phyloP scores from a whole-genome alignment of 495 filamentous ascomycete species.

The Trichoderma erinaceum region DNA sequence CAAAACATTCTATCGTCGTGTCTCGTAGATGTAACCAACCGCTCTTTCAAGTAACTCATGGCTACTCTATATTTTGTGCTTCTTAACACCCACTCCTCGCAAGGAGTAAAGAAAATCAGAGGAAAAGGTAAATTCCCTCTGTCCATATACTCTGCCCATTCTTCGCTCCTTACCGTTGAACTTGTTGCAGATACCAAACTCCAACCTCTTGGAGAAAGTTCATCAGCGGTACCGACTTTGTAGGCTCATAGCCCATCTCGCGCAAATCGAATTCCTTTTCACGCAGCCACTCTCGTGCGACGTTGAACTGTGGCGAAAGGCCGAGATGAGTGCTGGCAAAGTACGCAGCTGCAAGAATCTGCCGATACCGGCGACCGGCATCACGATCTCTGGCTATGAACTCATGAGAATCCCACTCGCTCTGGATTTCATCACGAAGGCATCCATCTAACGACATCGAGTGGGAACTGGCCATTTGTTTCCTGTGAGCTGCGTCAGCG shows the following conservation, averaged over 20 bases:
- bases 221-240: not conserved
- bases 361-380: not conserved
- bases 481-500: not conserved
- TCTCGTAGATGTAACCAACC: not conserved
- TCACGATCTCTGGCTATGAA: not conserved
- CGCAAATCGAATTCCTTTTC: not conserved
- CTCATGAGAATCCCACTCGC: not conserved
- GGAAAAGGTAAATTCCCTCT: not conserved
- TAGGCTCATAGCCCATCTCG: not conserved
- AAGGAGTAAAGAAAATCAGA: not conserved
- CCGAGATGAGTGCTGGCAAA: not conserved
- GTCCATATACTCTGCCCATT: not conserved
- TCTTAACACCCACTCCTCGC: not conserved
- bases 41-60: not conserved
- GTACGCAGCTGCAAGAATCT: not conserved
- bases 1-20: not conserved
- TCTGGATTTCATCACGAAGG: not conserved
- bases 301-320: not conserved
- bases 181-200: not conserved
- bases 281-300: not conserved
- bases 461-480: not conserved
- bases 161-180: not conserved
- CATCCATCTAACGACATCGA: not conserved
- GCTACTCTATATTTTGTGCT: not conserved
- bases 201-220: not conserved